A percentile compares a stretch with the other conserved stretches of the same genome.
These are phyloP conservation scores for Didymellaceae sp. DNA, from an alignment of 2,329 filamentous ascomycete genomes.

Conservation along the genomic window DNA sequence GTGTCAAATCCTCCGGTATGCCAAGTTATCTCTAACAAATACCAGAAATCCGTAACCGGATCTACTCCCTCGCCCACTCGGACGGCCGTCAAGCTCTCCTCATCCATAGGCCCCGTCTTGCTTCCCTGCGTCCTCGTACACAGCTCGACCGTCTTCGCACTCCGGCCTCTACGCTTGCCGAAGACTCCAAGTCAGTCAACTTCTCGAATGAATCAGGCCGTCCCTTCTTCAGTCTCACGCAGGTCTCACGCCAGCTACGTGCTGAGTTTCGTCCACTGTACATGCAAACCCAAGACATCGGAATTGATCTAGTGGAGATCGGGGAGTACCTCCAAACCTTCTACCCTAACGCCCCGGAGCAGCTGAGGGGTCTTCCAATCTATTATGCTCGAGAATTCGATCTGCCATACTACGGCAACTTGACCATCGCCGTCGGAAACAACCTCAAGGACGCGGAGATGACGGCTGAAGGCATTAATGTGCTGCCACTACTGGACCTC, in stretches of 20 bases:
- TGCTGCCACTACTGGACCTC: conserved; percentile 31
- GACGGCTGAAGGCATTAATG: conserved; percentile 24
- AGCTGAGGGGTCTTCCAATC: conserved; percentile 8
- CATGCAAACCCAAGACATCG: conserved; percentile 33
- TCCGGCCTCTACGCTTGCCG: conserved; percentile 21
- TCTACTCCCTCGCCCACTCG: conserved; percentile 27
- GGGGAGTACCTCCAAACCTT: conserved; percentile 30
- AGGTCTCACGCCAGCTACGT: conserved; percentile 36
- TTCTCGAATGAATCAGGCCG: conserved; percentile 26
- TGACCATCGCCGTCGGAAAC: conserved; percentile 36
- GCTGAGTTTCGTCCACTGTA: conserved; percentile 35
- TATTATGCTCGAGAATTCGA: conserved; percentile 13
- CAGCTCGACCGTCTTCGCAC: conserved; percentile 27
- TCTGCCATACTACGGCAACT: conserved; percentile 32
- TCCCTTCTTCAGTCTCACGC: conserved; percentile 35
- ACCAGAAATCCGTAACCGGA: conserved; percentile 38
- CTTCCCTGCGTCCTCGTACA: conserved; percentile 33
- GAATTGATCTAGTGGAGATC: conserved; percentile 34
- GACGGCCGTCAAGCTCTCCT: conserved; percentile 31
- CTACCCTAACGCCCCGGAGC: conserved; percentile 18
- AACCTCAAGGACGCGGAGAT: conserved; percentile 22
- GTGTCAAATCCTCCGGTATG: too few relatives aligned
- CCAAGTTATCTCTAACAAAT: neutral
- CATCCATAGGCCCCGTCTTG: conserved; percentile 33
- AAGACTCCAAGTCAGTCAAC: neutral